phyloP scores from a whole-genome alignment of 306 rosid genomes.

The Arachis hypogaea region DNA sequence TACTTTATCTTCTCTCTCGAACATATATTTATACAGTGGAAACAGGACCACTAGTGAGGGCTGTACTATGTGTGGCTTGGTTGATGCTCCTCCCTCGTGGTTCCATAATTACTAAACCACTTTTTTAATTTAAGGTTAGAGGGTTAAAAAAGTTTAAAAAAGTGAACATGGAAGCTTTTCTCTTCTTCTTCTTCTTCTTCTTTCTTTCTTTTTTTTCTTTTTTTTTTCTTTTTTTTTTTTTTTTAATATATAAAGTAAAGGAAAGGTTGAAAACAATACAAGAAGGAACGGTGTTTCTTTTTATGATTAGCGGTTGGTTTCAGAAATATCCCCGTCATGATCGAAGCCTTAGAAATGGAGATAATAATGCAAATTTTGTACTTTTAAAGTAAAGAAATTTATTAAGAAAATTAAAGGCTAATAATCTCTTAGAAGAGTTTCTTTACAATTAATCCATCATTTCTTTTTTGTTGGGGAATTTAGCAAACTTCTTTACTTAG shows the following conservation, averaged over 20 bases:
- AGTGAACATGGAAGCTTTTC: neutral
- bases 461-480: too few species aligned
- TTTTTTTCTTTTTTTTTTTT: too few species aligned
- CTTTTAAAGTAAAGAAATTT: neutral
- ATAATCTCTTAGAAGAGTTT: too few species aligned
- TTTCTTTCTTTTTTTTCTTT: too few species aligned
- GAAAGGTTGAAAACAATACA: slow-evolving; percentile 8
- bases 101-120: slow-evolving; percentile 42
- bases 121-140: slow-evolving; percentile 24
- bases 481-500: too few species aligned
- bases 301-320: slow-evolving; percentile 6
- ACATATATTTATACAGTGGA: slow-evolving; percentile 33
- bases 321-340: neutral
- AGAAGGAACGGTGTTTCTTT: neutral
- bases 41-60: slow-evolving; percentile 38
- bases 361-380: slow-evolving; percentile 2
- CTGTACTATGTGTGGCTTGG: slow-evolving; percentile 15
- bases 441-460: too few species aligned
- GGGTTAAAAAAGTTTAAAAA: neutral
- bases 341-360: slow-evolving; percentile 26
- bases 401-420: too few species aligned
- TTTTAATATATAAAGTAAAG: too few species aligned
- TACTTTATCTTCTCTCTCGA: slow-evolving; percentile 10
- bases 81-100: slow-evolving; percentile 37
- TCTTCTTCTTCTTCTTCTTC: too few species aligned